A percentile compares a stretch with the other conserved stretches of the same genome.
Evolutionary conservation across 306 rosid species (phyloP).

Genomic region (Fragaria iinumae): DNA sequence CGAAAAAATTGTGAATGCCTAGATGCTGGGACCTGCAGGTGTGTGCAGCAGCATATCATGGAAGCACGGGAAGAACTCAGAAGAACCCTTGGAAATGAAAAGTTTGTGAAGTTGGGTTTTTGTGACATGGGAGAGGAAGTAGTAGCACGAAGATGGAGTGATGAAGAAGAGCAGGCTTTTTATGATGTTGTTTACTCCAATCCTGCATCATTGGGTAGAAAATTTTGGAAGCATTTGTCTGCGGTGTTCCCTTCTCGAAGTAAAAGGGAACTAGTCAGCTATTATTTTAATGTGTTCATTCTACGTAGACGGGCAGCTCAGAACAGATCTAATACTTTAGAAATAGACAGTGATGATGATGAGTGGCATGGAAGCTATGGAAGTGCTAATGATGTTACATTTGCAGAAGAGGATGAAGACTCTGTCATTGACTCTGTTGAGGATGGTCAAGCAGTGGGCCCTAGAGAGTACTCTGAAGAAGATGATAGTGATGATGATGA

Average conservation of each 20-base stretch:
- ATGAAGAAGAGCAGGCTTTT: slow-evolving; percentile 46
- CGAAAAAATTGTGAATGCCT: slow-evolving; percentile 39
- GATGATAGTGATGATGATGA: slow-evolving; percentile 29
- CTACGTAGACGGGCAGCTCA: slow-evolving; percentile 49
- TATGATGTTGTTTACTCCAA: slow-evolving; percentile 48
- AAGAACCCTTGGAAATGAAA: slow-evolving; percentile 41
- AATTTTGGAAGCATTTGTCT: slow-evolving; percentile 53
- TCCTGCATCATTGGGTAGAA: slow-evolving; percentile 46
- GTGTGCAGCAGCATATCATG: slow-evolving; percentile 43
- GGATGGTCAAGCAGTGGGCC: slow-evolving; percentile 14
- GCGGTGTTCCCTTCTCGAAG: slow-evolving; percentile 39
- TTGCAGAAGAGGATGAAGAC: slow-evolving; percentile 47
- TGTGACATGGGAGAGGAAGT: slow-evolving; percentile 49
- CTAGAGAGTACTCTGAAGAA: slow-evolving; percentile 38
- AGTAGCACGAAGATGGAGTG: slow-evolving; percentile 47
- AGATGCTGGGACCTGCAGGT: slow-evolving; percentile 43
- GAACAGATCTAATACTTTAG: slow-evolving; percentile 42
- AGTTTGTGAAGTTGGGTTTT: slow-evolving; percentile 50
- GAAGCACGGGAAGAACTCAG: slow-evolving; percentile 41
- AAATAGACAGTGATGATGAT: slow-evolving; percentile 62
- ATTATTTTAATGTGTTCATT: slow-evolving; percentile 57
- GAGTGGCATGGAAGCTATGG: slow-evolving; percentile 42
- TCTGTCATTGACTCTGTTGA: slow-evolving; percentile 50
- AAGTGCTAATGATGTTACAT: slow-evolving; percentile 19
- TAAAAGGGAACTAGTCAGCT: slow-evolving; percentile 44